A percentile compares a stretch with the other conserved stretches of the same genome.
Conservation (phyloP, 2,329 filamentous ascomycete genomes). For the Lasiodiplodia sp. region DNA sequence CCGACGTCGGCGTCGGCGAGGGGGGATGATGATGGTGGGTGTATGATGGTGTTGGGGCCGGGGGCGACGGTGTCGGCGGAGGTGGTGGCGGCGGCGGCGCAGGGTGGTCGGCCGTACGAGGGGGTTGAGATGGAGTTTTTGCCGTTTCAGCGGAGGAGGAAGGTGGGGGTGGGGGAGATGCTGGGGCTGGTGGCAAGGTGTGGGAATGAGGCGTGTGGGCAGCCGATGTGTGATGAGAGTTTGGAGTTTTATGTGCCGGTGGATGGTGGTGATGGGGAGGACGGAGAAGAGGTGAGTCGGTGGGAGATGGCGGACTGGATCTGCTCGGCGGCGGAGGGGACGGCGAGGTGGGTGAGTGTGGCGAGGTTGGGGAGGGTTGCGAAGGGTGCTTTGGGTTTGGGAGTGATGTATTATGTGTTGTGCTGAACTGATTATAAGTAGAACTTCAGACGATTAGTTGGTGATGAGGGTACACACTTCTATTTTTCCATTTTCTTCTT, state of each 20-base stretch:
- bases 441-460: too few relatives aligned
- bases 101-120: background rate
- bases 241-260: conserved; percentile 10
- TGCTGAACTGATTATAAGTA: too few relatives aligned
- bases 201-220: background rate
- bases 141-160: background rate
- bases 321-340: too few relatives aligned
- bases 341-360: too few relatives aligned
- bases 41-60: background rate
- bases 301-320: too few relatives aligned
- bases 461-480: too few relatives aligned
- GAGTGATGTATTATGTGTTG: too few relatives aligned
- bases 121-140: background rate
- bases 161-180: background rate
- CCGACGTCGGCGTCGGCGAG: background rate
- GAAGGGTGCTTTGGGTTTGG: too few relatives aligned
- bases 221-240: background rate
- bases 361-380: too few relatives aligned
- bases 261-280: background rate
- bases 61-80: too few relatives aligned
- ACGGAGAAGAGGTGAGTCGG: background rate
- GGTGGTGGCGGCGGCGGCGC: too few relatives aligned
- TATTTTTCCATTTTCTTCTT: too few relatives aligned
- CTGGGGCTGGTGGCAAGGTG: background rate
- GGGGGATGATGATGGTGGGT: background rate